Percentiles rank a stretch among this genome's conserved stretches.
Evolutionary conservation across 1,284 basidiomycete species (phyloP).

Genomic region (Ustilago vetiveriae): DNA sequence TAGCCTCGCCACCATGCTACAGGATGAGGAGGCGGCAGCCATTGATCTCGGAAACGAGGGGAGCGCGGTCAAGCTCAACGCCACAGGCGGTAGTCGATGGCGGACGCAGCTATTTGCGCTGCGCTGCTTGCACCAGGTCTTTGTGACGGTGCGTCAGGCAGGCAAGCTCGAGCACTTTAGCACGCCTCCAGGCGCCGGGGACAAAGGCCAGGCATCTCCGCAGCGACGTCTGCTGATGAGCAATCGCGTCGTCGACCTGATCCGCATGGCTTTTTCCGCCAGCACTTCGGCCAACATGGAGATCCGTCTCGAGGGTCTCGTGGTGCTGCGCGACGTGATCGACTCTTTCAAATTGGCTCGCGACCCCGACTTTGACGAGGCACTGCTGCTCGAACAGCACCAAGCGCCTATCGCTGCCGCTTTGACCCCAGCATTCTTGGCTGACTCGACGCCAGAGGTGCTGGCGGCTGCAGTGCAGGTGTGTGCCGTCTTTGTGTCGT

Average conservation of each 20-base stretch:
- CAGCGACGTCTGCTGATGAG: constrained; percentile 73
- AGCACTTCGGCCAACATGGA: constrained; percentile 94
- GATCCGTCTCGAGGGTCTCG: constrained; percentile 89
- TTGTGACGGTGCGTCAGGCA: constrained; percentile 77
- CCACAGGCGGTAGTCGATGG: constrained; percentile 74
- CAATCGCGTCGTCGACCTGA: constrained; percentile 86
- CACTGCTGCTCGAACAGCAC: constrained; percentile 93
- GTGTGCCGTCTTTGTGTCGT: constrained; percentile 93
- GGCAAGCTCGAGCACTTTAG: constrained; percentile 69
- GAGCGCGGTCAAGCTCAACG: constrained; percentile 32
- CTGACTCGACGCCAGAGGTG: constrained; percentile 95
- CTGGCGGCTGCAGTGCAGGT: constrained; percentile 89
- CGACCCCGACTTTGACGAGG: constrained; percentile 91
- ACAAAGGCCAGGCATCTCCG: constrained; percentile 71
- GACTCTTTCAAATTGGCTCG: constrained; percentile 86
- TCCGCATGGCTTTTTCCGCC: constrained; percentile 97
- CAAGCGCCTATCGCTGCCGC: constrained; percentile 98
- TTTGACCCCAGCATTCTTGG: constrained; percentile 93
- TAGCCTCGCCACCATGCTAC: constrained; percentile 54
- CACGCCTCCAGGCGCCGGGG: constrained; percentile 72
- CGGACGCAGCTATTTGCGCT: constrained; percentile 95
- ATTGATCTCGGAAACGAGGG: constrained; percentile 68
- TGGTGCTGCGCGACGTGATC: constrained; percentile 90
- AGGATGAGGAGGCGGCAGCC: constrained; percentile 91
- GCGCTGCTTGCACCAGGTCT: constrained; percentile 89